Evolutionary conservation across 2,329 filamentous ascomycete species (phyloP), one percentile per base, ranked within the genome.

Genomic region (Cercospora sp.): DNA sequence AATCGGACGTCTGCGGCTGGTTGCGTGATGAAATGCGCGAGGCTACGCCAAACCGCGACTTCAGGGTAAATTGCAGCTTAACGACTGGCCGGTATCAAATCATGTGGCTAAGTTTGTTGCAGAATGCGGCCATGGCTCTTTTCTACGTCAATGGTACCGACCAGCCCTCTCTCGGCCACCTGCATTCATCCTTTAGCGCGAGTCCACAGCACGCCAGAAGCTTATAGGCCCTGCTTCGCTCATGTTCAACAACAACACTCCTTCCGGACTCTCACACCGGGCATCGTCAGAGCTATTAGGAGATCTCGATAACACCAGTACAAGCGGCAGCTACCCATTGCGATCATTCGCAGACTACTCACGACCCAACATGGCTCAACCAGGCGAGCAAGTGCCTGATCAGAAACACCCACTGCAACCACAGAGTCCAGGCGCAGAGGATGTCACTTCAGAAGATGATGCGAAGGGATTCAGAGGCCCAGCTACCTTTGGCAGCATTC

Each of bases 1-100:
- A 61, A 72, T 72, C 70, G 70, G 42, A 64, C 51, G 55, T 59
- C 60, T 66, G 64, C 64, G 65, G 69, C 71, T 69, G 71, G 68
- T 42, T 57, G 61, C 66, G 64, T 64, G 67, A 59, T 53, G 63
- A 66, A 67, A 67, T 63, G 60, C 59, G 53, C 68, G 63, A 68
- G 60, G 62, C 66, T 68, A 62, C 61, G 64, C 63, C 60, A 63
- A 64, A 61, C 65, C 66, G 65, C 65, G 57, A 63, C 28, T 60
- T 66, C 64, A 66, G 60, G 42, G 60, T 62, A 72, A 67, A 69
- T 72, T 70, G 57, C 66, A 67, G 59, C 60, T n/a, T 66, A 53
- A 36, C 31, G 51, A 63, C 39, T 67, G 68, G 63, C 63, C 51
- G 60, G 63, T 60, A 30, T 68, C 67, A 55, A 60, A 68, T 62